Evolutionary conservation across 257 asterid genomes (phyloP).

Genomic region (Solanum medicagineum): DNA sequence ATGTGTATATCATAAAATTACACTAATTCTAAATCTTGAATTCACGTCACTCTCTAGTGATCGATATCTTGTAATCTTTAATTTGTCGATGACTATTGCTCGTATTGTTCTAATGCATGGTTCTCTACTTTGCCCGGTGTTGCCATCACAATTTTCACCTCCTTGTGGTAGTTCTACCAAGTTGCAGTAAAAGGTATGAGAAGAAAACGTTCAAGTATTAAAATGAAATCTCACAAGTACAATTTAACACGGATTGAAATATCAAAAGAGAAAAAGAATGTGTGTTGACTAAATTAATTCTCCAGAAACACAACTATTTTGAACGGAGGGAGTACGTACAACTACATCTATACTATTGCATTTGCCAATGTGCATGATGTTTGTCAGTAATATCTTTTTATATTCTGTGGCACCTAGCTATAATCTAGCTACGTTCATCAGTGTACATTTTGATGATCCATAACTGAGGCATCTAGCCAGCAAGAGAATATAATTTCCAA

Average conservation of each 20-base stretch:
- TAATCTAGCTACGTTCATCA: background rate
- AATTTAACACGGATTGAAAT: no score
- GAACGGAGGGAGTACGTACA: background rate
- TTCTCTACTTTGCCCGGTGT: background rate
- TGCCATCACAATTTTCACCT: background rate
- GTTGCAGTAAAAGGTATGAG: no score
- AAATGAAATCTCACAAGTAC: no score
- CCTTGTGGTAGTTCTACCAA: background rate
- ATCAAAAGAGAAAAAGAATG: no score
- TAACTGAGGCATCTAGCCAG: background rate
- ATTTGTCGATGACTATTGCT: background rate
- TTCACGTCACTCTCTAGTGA: background rate
- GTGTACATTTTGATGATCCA: background rate
- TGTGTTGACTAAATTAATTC: no score
- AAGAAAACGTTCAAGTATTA: background rate
- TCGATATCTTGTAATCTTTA: background rate
- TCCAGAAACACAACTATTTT: background rate
- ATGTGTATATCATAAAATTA: background rate
- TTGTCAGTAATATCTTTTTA: background rate
- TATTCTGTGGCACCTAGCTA: background rate
- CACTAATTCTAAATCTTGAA: background rate
- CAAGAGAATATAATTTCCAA: background rate
- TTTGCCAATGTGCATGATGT: background rate
- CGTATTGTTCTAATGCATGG: background rate
- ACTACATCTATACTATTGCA: background rate